Evolutionary conservation across 2,329 filamentous ascomycete species (phyloP).

Genomic region (Alternaria brassicicola): DNA sequence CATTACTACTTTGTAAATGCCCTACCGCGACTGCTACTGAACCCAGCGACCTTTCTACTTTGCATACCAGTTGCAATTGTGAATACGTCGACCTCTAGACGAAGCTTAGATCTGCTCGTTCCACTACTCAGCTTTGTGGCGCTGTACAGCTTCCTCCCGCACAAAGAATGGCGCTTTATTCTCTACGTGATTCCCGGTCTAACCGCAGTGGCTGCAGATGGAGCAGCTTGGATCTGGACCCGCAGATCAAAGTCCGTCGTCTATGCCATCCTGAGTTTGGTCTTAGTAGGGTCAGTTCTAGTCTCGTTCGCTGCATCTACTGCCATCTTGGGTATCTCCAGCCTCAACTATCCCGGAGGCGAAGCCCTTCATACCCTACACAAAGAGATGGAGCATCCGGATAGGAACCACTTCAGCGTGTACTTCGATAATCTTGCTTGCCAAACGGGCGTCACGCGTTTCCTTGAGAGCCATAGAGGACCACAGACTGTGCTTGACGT

Average conservation of each 20-base stretch:
- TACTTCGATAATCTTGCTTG: conserved; percentile 67
- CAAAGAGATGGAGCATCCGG: conserved; percentile 21
- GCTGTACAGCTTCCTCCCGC: conserved; percentile 85
- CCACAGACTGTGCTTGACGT: conserved; percentile 37
- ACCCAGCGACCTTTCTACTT: conserved; percentile 68
- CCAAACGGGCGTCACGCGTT: conserved; percentile 68
- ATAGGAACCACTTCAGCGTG: conserved; percentile 44
- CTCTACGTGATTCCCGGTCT: conserved; percentile 84
- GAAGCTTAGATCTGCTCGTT: conserved; percentile 61
- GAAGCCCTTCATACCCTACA: conserved; percentile 67
- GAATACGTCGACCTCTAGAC: conserved; percentile 53
- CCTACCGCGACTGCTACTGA: conserved; percentile 81
- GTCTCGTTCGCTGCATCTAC: conserved; percentile 66
- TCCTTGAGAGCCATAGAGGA: conserved; percentile 52
- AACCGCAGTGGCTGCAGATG: conserved; percentile 76
- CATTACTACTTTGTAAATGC: conserved; percentile 85
- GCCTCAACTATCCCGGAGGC: conserved; percentile 92
- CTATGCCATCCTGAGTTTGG: conserved; percentile 61
- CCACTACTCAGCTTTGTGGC: conserved; percentile 75
- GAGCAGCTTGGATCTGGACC: conserved; percentile 67
- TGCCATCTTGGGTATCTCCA: conserved; percentile 76
- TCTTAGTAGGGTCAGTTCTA: conserved; percentile 65
- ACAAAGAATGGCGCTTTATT: conserved; percentile 96
- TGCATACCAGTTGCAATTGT: conserved; percentile 58
- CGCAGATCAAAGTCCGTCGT: conserved; percentile 67